Evolutionary conservation across 495 filamentous ascomycete species (phyloP), one percentile per base, ranked within the genome.

Genomic region (Penicillium bovifimosum): DNA sequence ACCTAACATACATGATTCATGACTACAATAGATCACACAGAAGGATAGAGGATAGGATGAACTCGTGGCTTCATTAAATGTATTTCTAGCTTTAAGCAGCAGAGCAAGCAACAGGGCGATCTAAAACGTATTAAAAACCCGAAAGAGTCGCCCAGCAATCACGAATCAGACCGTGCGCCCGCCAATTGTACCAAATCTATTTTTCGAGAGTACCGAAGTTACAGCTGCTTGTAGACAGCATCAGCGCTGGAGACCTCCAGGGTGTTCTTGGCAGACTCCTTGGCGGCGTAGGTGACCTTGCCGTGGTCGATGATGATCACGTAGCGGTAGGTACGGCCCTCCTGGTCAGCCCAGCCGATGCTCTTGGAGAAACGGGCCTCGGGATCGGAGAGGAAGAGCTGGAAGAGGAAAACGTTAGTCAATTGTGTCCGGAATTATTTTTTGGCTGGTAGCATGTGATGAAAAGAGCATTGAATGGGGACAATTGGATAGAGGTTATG

Each of bases 261-360:
- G 47, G 85, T 80, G 66, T 89, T 82, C 62, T 82, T 80, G 6
- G 75, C 78, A 47, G 79, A 77, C 74, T 92, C 87, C 66, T 84
- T 84, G 72, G 88, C 88, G 43, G 91, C 89, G 72, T 96, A 96
- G 61, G 72, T 78, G 61, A 97, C 79, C 76, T 87, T 95, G 62
- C 91, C 91, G 73, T 95, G 81, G 72, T 96, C 91, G 60, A 97
- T 76, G 53, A 95, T 69, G 70, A 96, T 79, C 56, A 87, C 92
- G 68, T 88, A 97, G 45, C 92, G 78, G 51, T 80, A 80, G 41
- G 88, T 91, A 42, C 89, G 81, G 52, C 83, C 81, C 63, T 85
- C 82, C 28, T 81, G 84, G 18, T 80, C 77, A 35, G 82, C 82
- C 91, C 91, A 97, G 69, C 88, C 91, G 56, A 92, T 80, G 62